Evolutionary conservation across 2,329 filamentous ascomycete genomes (phyloP), one percentile per base, ranked within the genome.

Genomic region (Cryphonectria naterciae): DNA sequence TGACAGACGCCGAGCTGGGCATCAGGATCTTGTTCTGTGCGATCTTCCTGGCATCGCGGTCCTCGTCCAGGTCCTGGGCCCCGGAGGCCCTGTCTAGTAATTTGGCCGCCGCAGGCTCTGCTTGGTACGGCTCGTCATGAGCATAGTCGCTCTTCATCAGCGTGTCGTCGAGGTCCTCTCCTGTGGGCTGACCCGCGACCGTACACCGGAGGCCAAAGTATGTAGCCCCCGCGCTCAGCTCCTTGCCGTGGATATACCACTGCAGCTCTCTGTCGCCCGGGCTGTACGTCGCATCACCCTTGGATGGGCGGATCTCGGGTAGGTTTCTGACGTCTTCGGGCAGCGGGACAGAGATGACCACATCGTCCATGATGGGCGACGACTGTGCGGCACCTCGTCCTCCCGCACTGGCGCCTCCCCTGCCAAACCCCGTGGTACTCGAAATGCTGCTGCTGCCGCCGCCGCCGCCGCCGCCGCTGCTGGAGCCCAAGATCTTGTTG

Each of bases 281-380:
- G 68, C 89, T 92, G 82, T 94, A 98, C 70, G 88, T 90, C 2
- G 94, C 94, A 75, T 98, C 95, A 49, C 95, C 95, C 74, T 89
- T 90, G 75, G 90, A 93, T 2, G 94, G 89, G 69, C 93, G 88
- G 68, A 98, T 87, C 77, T 98, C 95, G 6, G 90, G 90, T 22
- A 98, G 84, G 78, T 94, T 97, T 70, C 93, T 90, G 66, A 98
- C 94, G 37, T 89, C 88, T 4, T 88, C 82, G 3, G 95, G 93
- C 15, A 98, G 86, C 1, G 95, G 94, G 11, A 98, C 88, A 1
- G 89, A 90, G 37, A 98, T 89, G 2, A 87, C 85, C 41, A 98
- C 83, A 70, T 96, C 93, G 76, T 97, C 93, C 35, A 98, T 81
- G 11, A 85, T 79, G 0, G 91, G 91, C 5, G 87, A 83, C 8